A percentile compares a stretch with the other conserved stretches of the same genome.
Evolutionary conservation across 2,329 filamentous ascomycete genomes (phyloP).

Genomic region (Lachnellula cervina): DNA sequence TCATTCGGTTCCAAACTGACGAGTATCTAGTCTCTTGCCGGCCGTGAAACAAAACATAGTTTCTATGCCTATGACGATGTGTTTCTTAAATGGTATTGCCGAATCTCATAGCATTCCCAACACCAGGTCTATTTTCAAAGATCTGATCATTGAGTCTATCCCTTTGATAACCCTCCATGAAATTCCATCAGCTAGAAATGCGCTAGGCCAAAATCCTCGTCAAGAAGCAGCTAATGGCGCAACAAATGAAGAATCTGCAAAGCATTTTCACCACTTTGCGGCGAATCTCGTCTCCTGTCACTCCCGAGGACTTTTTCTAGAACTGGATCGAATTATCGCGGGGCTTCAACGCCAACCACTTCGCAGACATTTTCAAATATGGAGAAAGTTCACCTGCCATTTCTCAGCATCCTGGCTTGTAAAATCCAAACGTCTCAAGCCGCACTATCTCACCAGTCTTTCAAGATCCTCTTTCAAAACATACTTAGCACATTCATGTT

Average conservation of each 20-base stretch:
- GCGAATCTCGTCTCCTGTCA: background rate
- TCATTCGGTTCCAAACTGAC: background rate
- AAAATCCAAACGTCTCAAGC: background rate
- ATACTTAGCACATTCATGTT: background rate
- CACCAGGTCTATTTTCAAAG: background rate
- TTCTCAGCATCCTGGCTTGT: background rate
- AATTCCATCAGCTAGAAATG: background rate
- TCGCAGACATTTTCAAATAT: background rate
- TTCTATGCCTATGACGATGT: background rate
- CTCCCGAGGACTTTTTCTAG: background rate
- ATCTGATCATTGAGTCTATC: background rate
- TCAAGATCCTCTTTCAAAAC: background rate
- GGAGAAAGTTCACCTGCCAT: background rate
- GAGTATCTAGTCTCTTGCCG: background rate
- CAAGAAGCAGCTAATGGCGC: background rate
- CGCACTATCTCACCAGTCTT: background rate
- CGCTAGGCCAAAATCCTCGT: background rate
- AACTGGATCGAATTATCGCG: background rate
- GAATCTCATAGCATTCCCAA: background rate
- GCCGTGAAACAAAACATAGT: background rate
- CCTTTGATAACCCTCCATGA: background rate
- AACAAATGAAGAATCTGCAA: background rate
- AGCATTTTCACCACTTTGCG: background rate
- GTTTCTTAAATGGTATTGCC: background rate
- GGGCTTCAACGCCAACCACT: background rate